phyloP scores from a whole-genome alignment of 441 rosid genomes.

The Manihot esculenta region DNA sequence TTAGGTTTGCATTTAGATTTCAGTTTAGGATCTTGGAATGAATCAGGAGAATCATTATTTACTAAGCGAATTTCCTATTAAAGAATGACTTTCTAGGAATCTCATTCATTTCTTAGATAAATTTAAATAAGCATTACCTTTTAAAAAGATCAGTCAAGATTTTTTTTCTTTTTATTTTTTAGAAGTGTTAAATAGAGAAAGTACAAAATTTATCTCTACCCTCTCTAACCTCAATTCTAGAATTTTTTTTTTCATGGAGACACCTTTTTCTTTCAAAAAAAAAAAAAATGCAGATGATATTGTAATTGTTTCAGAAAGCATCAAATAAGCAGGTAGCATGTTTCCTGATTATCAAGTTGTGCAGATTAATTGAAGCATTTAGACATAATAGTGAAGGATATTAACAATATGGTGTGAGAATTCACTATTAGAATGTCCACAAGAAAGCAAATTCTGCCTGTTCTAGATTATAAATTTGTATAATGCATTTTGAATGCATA shows the following conservation, averaged over 20 bases:
- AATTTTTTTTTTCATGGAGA: neutral
- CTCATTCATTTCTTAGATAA: neutral
- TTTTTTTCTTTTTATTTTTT: neutral
- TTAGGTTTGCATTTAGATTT: neutral
- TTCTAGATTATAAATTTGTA: neutral
- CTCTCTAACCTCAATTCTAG: neutral
- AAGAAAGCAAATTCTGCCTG: neutral
- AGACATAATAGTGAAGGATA: neutral
- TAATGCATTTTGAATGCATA: neutral
- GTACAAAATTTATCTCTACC: neutral
- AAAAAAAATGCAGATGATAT: neutral
- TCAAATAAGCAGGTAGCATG: neutral
- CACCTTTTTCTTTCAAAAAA: neutral
- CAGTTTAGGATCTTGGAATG: conserved; percentile 2
- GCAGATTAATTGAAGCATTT: neutral
- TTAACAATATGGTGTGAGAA: neutral
- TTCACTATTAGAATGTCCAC: neutral
- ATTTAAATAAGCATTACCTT: neutral
- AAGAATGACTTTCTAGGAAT: neutral
- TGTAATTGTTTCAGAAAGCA: neutral
- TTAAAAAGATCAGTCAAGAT: neutral
- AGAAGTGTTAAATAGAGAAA: neutral
- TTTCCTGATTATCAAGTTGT: neutral
- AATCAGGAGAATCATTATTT: neutral
- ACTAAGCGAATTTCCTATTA: neutral